Conservation (phyloP, 176 grass and related monocot genomes). For the Aegilops sharonensis region DNA sequence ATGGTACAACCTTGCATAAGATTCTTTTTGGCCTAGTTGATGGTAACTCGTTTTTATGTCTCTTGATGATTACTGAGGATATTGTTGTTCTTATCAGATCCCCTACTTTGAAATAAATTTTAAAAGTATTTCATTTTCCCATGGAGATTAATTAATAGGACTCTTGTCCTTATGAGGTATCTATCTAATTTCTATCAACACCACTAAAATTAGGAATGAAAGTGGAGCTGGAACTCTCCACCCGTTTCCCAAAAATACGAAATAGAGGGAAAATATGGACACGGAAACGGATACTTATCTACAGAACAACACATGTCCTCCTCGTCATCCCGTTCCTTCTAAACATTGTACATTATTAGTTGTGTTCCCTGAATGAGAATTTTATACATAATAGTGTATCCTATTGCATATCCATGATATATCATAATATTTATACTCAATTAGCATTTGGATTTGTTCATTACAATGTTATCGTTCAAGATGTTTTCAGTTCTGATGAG, state of each 20-base stretch:
- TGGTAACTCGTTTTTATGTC: neutral
- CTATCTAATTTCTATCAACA: no score
- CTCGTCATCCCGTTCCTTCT: neutral
- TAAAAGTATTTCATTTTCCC: neutral
- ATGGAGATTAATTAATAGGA: neutral
- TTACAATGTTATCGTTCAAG: neutral
- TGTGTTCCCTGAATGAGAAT: neutral
- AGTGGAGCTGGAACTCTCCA: no score
- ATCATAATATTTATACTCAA: neutral
- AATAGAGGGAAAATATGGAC: no score
- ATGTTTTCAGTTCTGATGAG: neutral
- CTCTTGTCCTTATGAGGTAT: neutral
- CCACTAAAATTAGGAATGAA: no score
- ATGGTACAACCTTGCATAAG: no score
- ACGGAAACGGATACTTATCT: no score
- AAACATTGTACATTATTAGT: neutral
- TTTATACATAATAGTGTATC: neutral
- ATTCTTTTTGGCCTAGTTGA: no score
- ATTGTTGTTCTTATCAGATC: neutral
- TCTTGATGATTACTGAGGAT: neutral
- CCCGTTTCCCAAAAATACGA: no score
- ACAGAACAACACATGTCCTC: neutral
- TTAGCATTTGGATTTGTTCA: neutral
- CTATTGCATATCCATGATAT: neutral
- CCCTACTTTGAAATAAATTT: neutral